phyloP scores from a whole-genome alignment of 345 rosid species.

The Hevea brasiliensis region DNA sequence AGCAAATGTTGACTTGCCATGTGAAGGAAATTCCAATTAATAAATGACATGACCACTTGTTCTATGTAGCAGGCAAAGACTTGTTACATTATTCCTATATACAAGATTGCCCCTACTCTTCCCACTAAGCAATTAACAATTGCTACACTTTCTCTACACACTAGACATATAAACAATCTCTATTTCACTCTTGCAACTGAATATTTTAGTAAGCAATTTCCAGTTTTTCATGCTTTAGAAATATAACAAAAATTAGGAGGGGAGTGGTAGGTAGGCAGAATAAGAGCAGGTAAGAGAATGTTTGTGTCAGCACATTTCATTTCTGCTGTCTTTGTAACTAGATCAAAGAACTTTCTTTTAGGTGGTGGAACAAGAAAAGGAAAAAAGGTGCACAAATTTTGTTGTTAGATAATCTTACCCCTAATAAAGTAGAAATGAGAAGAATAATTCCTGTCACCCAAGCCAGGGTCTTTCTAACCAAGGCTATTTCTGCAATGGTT shows the following conservation, averaged over 20 bases:
- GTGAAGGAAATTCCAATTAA: background rate
- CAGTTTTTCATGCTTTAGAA: background rate
- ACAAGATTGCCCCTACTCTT: background rate
- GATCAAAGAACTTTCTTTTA: background rate
- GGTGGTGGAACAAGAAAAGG: too few species aligned
- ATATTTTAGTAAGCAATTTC: background rate
- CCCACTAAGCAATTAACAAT: too few species aligned
- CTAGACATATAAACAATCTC: background rate
- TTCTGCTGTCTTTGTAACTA: background rate
- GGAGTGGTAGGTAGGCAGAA: background rate
- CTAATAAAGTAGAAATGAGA: slow-evolving; percentile 75
- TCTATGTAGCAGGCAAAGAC: background rate
- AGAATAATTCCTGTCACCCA: slow-evolving; percentile 94
- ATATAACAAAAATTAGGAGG: background rate
- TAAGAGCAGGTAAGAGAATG: background rate
- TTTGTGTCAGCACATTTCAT: background rate
- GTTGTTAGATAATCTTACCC: slow-evolving; percentile 62
- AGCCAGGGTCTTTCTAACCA: slow-evolving; percentile 87
- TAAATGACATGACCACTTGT: background rate
- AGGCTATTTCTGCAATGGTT: slow-evolving; percentile 34
- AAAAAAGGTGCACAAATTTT: background rate
- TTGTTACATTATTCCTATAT: background rate
- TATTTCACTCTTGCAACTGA: background rate
- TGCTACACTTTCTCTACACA: background rate
- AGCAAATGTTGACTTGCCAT: background rate